Evolutionary conservation across 1,284 basidiomycete species (phyloP).

Genomic region (Naganishia sp.): DNA sequence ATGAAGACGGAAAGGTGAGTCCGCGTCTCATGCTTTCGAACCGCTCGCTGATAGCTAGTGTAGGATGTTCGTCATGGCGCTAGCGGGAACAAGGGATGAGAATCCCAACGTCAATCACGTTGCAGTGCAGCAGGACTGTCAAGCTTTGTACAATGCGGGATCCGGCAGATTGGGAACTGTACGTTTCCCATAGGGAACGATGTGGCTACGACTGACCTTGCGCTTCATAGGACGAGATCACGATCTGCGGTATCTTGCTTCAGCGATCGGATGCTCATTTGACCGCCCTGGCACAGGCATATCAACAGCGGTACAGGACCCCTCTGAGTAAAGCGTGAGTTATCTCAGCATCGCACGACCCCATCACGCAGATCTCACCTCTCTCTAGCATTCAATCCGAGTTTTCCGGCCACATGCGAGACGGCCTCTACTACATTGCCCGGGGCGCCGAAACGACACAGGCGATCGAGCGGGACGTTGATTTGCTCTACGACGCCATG

Average conservation of each 20-base stretch:
- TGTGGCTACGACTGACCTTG: not conserved
- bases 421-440: constrained; percentile 49
- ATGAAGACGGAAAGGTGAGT: constrained; percentile 54
- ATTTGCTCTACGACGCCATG: constrained; percentile 50
- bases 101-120: constrained; percentile 49
- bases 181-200: constrained; percentile 29
- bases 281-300: constrained; percentile 48
- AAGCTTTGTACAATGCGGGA: constrained; percentile 50
- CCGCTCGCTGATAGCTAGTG: not conserved
- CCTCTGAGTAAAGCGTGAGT: constrained; percentile 26
- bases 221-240: constrained; percentile 49
- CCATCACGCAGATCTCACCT: not conserved
- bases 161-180: constrained; percentile 53
- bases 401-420: constrained; percentile 55
- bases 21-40: too few relatives aligned
- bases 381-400: constrained; percentile 47
- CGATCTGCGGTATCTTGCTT: constrained; percentile 52
- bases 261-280: constrained; percentile 52
- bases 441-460: constrained; percentile 47
- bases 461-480: constrained; percentile 50
- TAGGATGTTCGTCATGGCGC: constrained; percentile 54
- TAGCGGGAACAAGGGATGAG: constrained; percentile 52
- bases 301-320: constrained; percentile 36
- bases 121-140: constrained; percentile 51
- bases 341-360: too few relatives aligned